Base-by-base conservation (phyloP, 345 rosid species). In the Arabidopsis suecica region DNA sequence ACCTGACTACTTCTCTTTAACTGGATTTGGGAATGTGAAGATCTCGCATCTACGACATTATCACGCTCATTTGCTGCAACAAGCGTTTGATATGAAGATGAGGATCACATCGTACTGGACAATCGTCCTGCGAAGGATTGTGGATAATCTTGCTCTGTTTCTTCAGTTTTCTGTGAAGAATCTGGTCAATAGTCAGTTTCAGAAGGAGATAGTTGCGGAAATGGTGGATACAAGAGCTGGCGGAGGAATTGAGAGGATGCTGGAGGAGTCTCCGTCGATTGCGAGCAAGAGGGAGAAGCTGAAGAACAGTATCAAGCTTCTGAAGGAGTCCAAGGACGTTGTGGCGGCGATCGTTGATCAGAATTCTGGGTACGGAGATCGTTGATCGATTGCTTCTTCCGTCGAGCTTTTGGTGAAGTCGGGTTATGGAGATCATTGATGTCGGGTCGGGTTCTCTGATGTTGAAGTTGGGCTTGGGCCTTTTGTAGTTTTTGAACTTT, bases 281-380 rank as follows among this genome's bases (percentile, higher is more conserved):
- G 80, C 73, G 0, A 78, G 36, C 7, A 83, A 83, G 64, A 63
- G 84, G 0, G 77, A 80, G 59, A 80, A 71, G 80, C 73, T 83
- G 7, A 80, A 71, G 18, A 72, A 32, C 1, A 80, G 80, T 37
- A 56, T 75, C 2, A 47, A 71, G 67, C 50, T 83, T 0, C 5
- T 83, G 53, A 78, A 59, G 68, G 82, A 83, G 61, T 80, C 86
- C 0, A 83, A 78, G 42, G 80, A 78, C 4, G 74, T 14, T 0
- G 71, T 83, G 6, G 40, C 83, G 0, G 45, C 61, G 4, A 75
- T 75, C 40, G 79, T 60, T 30, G 78, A 74, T 51, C 78, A 74
- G 7, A 66, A 14, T 1, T 58, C 67, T 16, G 73, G 42, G 0
- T 66, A 55, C 0, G 57, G 58, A 22, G 57, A 53, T 34, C 65